These are phyloP conservation scores for Cinnamomum chago DNA, from an alignment of 164 flowering plant species.

Conservation along the genomic window DNA sequence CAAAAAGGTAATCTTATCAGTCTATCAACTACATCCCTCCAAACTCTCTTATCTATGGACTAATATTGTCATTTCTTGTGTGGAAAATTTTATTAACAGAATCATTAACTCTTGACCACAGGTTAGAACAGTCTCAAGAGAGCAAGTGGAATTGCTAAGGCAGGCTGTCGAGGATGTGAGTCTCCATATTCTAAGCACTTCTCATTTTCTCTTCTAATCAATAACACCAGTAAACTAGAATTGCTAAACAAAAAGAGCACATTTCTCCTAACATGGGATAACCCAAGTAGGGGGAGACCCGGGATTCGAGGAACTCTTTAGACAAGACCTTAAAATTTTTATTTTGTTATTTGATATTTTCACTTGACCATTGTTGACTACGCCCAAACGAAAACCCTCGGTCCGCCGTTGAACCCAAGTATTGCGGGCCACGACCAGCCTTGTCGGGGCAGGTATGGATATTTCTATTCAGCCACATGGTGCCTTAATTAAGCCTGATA, in stretches of 20 bases:
- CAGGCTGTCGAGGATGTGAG: constrained; percentile 12
- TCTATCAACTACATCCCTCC: background rate
- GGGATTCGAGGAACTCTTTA: no score
- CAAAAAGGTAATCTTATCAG: constrained; percentile 27
- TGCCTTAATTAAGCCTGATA: background rate
- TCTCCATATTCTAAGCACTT: background rate
- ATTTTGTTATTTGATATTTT: no score
- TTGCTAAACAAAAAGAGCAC: no score
- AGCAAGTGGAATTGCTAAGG: constrained; percentile 9
- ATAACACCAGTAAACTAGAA: background rate
- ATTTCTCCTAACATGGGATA: no score
- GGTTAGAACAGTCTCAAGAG: constrained; percentile 16
- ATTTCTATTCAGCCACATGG: no score
- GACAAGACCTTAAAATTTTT: no score
- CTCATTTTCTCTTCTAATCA: background rate
- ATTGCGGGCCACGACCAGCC: no score
- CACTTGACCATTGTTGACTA: no score
- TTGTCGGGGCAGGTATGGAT: background rate
- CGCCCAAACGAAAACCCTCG: no score
- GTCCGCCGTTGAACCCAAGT: no score
- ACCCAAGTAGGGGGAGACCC: no score
- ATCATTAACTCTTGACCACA: background rate
- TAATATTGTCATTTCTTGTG: background rate
- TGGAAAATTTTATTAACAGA: background rate
- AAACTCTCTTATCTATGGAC: background rate